Evolutionary conservation across 169 alveolate species (phyloP).

Genomic region (Perkinsus marinus): DNA sequence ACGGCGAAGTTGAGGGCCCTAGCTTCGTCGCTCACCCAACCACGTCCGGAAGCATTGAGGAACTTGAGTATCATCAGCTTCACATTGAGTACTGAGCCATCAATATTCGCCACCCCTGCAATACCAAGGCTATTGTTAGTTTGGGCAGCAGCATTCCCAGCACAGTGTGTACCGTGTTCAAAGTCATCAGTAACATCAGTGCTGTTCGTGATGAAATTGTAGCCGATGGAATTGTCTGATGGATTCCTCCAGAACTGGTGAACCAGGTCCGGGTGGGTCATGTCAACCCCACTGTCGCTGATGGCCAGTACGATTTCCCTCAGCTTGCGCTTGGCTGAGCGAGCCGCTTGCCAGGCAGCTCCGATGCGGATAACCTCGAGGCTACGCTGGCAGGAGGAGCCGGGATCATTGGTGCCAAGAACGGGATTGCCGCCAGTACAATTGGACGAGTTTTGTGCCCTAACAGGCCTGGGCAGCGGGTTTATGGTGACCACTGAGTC

Average conservation of each 20-base stretch:
- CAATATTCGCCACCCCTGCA: conserved; percentile 9
- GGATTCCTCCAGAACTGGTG: conserved; percentile 27
- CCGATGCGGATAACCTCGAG: too few relatives aligned
- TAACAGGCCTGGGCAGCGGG: background rate
- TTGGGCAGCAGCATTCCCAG: conserved; percentile 21
- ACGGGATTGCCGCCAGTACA: too few relatives aligned
- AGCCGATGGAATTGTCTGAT: conserved; percentile 19
- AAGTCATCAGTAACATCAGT: too few relatives aligned
- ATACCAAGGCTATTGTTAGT: conserved; percentile 14
- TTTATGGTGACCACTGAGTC: background rate
- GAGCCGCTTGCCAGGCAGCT: too few relatives aligned
- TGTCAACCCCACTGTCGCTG: too few relatives aligned
- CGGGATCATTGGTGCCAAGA: conserved; percentile 11
- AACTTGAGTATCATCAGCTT: conserved; percentile 19
- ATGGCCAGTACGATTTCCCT: too few relatives aligned
- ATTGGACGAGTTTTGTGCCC: background rate
- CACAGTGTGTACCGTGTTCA: too few relatives aligned
- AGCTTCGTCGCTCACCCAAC: conserved; percentile 13
- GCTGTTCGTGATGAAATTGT: conserved; percentile 21
- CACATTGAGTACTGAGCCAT: too few relatives aligned
- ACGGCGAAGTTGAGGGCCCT: conserved; percentile 25
- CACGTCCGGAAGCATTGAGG: conserved; percentile 19
- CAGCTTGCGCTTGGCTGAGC: too few relatives aligned
- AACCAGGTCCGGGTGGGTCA: conserved; percentile 26
- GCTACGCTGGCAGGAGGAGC: conserved; percentile 17